Conservation (phyloP, 257 asterid species). For the Solanum neorickii region DNA sequence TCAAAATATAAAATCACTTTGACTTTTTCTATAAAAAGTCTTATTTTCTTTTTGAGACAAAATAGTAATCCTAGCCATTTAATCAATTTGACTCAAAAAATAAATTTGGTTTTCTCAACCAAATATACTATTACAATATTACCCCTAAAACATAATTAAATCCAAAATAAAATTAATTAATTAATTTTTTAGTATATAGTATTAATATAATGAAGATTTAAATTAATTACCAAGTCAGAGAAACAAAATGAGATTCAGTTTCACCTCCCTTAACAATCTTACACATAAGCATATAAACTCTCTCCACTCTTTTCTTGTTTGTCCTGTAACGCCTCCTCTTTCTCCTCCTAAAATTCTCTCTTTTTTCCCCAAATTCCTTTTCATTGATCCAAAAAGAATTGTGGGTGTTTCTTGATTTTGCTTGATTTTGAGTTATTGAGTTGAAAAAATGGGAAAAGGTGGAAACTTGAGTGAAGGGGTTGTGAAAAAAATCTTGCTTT, state of each 20-base stretch:
- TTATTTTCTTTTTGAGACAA: not conserved
- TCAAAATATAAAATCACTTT: not conserved
- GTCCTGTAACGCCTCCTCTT: not conserved
- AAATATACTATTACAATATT: not conserved
- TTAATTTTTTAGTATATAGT: not conserved
- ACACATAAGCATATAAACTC: not conserved
- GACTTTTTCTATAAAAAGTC: too few species aligned
- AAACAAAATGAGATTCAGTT: not conserved
- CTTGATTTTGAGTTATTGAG: not conserved
- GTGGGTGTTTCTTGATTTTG: not conserved
- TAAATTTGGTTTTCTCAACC: not conserved
- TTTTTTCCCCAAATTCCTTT: not conserved
- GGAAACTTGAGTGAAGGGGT: constrained; percentile 47
- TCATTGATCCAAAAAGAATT: not conserved
- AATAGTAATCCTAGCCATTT: not conserved
- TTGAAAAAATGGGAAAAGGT: constrained; percentile 38
- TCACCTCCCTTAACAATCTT: not conserved
- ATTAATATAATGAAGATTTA: not conserved
- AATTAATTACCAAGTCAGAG: not conserved
- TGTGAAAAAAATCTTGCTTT: constrained; percentile 47
- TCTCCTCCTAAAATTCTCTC: not conserved
- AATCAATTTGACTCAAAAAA: not conserved
- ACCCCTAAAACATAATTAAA: not conserved
- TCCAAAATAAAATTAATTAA: not conserved
- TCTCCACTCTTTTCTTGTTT: not conserved